Percentiles rank a stretch among this genome's conserved stretches.
Conservation (phyloP, 331 rosid species). For the Stylosanthes scabra region DNA sequence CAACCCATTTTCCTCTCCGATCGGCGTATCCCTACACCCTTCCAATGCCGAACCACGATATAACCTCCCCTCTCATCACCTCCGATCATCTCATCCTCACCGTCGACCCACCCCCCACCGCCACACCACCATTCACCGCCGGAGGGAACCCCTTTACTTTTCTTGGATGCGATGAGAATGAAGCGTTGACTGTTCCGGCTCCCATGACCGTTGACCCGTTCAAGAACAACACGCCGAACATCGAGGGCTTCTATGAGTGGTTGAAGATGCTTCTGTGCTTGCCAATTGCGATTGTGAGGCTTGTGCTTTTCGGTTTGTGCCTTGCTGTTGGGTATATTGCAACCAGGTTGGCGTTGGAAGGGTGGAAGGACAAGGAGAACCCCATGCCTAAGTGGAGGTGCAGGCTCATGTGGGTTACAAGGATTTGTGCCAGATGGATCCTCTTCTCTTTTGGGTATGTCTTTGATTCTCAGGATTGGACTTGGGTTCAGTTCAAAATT, state of each 20-base stretch:
- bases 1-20: background rate
- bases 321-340: slow-evolving; percentile 71
- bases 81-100: slow-evolving; percentile 63
- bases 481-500: background rate
- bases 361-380: slow-evolving; percentile 82
- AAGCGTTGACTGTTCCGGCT: slow-evolving; percentile 56
- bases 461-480: background rate
- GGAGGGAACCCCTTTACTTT: slow-evolving; percentile 53
- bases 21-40: background rate
- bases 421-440: slow-evolving; percentile 76
- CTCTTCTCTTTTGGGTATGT: slow-evolving; percentile 91
- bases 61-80: slow-evolving; percentile 64
- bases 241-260: slow-evolving; percentile 79
- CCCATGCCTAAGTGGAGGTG: slow-evolving; percentile 93
- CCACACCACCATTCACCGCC: slow-evolving; percentile 30
- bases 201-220: slow-evolving; percentile 74
- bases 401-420: slow-evolving; percentile 83
- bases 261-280: slow-evolving; percentile 56
- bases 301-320: slow-evolving; percentile 65
- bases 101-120: slow-evolving; percentile 19
- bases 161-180: slow-evolving; percentile 50
- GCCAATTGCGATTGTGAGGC: slow-evolving; percentile 67
- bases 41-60: slow-evolving; percentile 66
- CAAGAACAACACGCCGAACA: slow-evolving; percentile 54
- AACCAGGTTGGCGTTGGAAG: slow-evolving; percentile 68